Percentiles rank a stretch among this genome's conserved stretches.
phyloP scores from a whole-genome alignment of 2,329 filamentous ascomycete species.

The Aulographum hederae region DNA sequence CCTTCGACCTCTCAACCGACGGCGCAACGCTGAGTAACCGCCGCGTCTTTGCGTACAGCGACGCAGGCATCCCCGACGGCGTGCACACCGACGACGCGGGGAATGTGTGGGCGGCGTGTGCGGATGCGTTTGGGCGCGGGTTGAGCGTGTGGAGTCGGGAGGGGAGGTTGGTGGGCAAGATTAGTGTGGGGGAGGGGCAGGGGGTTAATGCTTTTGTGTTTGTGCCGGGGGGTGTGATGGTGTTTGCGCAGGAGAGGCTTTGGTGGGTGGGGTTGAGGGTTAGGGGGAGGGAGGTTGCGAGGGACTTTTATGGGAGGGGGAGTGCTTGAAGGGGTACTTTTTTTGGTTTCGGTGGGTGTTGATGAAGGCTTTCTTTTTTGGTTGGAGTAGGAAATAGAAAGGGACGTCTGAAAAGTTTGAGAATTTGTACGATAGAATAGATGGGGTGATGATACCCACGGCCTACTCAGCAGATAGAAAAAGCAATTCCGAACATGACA shows the following conservation, averaged over 20 bases:
- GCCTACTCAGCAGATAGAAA: too few species aligned
- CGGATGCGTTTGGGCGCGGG: too few species aligned
- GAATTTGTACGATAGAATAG: too few species aligned
- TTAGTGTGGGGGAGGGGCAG: constrained; percentile 30
- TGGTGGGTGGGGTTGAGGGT: constrained; percentile 16
- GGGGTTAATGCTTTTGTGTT: constrained; percentile 18
- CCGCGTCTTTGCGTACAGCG: constrained; percentile 35
- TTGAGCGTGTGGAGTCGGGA: constrained; percentile 33
- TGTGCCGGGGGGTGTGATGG: constrained; percentile 14
- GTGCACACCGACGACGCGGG: constrained; percentile 33
- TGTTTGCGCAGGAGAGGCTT: constrained; percentile 17
- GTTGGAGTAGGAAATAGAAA: too few species aligned
- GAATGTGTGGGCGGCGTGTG: constrained; percentile 37
- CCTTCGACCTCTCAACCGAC: constrained; percentile 20
- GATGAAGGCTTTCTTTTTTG: too few species aligned
- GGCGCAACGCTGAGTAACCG: constrained; percentile 17
- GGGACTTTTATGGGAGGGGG: too few species aligned
- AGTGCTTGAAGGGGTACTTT: too few species aligned
- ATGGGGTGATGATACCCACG: too few species aligned
- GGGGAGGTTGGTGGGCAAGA: constrained; percentile 34
- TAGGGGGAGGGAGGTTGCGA: constrained; percentile 15
- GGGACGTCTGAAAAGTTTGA: too few species aligned
- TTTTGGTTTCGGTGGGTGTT: too few species aligned
- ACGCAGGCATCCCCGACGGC: constrained; percentile 39
- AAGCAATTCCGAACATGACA: too few species aligned